Evolutionary conservation across 495 filamentous ascomycete species (phyloP), one percentile per base, ranked within the genome.

Genomic region (Talaromyces adpressus): DNA sequence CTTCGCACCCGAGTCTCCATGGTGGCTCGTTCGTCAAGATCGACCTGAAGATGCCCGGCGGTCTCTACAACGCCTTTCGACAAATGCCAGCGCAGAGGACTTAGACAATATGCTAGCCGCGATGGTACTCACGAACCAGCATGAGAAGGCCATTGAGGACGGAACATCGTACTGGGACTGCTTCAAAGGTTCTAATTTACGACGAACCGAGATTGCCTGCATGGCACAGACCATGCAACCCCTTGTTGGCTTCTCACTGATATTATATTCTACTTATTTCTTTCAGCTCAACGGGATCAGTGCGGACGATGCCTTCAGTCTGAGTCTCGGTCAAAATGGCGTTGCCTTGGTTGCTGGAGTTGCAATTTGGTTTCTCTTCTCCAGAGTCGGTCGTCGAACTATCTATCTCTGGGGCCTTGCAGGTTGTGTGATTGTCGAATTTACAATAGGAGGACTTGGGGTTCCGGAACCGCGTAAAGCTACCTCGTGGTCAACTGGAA

Each of bases 281-380:
- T 80, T 80, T 68, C 49, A 70, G 41, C 76, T 73, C 47, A 68
- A 72, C 5, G 77, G 77, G 6, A 61, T 81, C 39, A 67, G 64
- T 36, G 62, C 71, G 16, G 7, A 45, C 2, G 25, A 68, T 2
- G 62, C 73, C 2, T 80, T 68, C 65, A 64, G 66, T 20, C 14
- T 81, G 7, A 63, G 60, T 25, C 59, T 81, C 7, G 81, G 72
- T 23, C 69, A 68, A 7, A 70, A 72, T 32, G 80, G 71, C 6
- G 72, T 85, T 4, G 82, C 78, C 16, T 74, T 81, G 39, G 64
- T 84, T 4, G 83, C 81, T 7, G 83, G 82, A 0, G 34, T 82
- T 8, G 66, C 72, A 0, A 81, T 80, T 20, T 85, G 82, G 82
- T 77, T 80, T 47, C 65, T 85, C n/a, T 77, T 86, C 65, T 18